These are phyloP conservation scores for Zychaea mexicana DNA, from an alignment of 371 early-diverging fungal species.

Conservation along the genomic window DNA sequence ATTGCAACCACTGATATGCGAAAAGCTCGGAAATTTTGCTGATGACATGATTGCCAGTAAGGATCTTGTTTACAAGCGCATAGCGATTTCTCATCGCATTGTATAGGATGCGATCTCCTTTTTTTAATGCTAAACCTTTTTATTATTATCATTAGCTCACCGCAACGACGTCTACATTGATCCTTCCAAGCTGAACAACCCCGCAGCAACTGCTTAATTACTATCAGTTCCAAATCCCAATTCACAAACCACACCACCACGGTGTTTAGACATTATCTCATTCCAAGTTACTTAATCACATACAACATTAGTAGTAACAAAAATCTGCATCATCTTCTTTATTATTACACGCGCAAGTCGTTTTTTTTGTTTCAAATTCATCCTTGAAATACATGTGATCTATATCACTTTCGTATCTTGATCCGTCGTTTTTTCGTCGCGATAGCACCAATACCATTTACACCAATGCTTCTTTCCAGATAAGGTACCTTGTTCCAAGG, in stretches of 20 bases:
- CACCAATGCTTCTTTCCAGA: constrained; percentile 28
- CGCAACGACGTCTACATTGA: constrained; percentile 90
- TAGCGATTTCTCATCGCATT: too few species aligned
- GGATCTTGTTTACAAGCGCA: too few species aligned
- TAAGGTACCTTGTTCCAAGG: constrained; percentile 59
- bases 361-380: not conserved
- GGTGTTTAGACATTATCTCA: too few species aligned
- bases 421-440: constrained; percentile 37
- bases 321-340: not conserved
- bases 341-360: too few species aligned
- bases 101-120: too few species aligned
- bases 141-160: too few species aligned
- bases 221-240: too few species aligned
- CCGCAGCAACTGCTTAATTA: too few species aligned
- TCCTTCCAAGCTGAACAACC: not conserved
- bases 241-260: too few species aligned
- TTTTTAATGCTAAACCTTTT: too few species aligned
- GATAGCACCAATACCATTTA: constrained; percentile 40
- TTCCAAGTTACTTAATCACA: too few species aligned
- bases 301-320: not conserved
- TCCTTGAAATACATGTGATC: not conserved
- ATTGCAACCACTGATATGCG: constrained; percentile 58
- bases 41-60: constrained; percentile 71
- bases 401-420: constrained; percentile 23
- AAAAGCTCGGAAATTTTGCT: constrained; percentile 67